These are phyloP conservation scores for Claviceps humidiphila DNA, from an alignment of 2,329 filamentous ascomycete species.

Conservation along the genomic window DNA sequence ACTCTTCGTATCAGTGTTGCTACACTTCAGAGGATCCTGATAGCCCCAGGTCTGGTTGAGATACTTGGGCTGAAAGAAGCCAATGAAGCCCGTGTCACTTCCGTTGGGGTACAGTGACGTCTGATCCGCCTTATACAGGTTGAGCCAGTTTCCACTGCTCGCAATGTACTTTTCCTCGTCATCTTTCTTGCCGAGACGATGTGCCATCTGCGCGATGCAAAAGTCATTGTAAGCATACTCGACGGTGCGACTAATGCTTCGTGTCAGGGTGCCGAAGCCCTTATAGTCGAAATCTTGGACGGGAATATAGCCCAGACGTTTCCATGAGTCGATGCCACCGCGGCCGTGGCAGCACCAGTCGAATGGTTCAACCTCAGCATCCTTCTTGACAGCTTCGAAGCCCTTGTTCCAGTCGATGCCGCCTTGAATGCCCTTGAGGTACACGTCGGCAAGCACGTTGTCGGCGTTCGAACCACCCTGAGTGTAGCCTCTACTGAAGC, in stretches of 20 bases:
- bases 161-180: constrained; percentile 47
- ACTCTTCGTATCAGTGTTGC: constrained; percentile 36
- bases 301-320: constrained; percentile 56
- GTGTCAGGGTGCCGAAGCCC: constrained; percentile 56
- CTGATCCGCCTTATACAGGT: constrained; percentile 49
- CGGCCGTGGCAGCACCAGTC: constrained; percentile 61
- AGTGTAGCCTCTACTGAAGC: constrained; percentile 58
- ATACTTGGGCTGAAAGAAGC: constrained; percentile 58
- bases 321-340: constrained; percentile 61
- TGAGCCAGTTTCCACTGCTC: constrained; percentile 53
- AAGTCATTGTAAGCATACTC: constrained; percentile 74
- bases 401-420: constrained; percentile 54
- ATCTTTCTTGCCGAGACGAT: constrained; percentile 35
- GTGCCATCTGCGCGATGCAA: constrained; percentile 50
- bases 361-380: constrained; percentile 56
- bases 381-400: constrained; percentile 58
- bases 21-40: constrained; percentile 55
- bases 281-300: constrained; percentile 52
- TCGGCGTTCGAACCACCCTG: constrained; percentile 68
- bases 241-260: constrained; percentile 58
- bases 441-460: constrained; percentile 53
- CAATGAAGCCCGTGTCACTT: constrained; percentile 49
- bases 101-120: constrained; percentile 38
- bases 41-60: constrained; percentile 55
- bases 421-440: constrained; percentile 47